Percentiles rank a stretch among this genome's conserved stretches.
These are phyloP conservation scores for Microbotryum violaceum DNA, from an alignment of 1,284 basidiomycete genomes.

Conservation along the genomic window DNA sequence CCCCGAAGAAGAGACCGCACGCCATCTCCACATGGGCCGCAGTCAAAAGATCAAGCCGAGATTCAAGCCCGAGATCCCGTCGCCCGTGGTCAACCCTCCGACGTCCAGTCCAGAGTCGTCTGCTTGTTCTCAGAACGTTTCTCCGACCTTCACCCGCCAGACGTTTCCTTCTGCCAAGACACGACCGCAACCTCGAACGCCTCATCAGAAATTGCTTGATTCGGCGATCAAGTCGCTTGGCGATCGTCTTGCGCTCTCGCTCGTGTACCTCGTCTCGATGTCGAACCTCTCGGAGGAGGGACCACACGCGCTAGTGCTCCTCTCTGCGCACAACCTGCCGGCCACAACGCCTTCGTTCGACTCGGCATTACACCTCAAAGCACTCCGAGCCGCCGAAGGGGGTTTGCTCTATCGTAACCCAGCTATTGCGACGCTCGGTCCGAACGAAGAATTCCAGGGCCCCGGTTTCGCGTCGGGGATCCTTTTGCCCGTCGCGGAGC, in stretches of 20 bases:
- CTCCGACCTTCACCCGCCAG: too few relatives aligned
- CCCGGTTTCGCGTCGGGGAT: constrained; percentile 27
- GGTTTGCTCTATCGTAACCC: constrained; percentile 36
- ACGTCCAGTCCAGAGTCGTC: too few relatives aligned
- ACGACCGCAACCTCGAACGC: too few relatives aligned
- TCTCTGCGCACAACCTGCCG: constrained; percentile 33
- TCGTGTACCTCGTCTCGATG: constrained; percentile 34
- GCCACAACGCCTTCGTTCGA: constrained; percentile 33
- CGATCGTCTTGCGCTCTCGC: constrained; percentile 32
- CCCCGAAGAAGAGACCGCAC: too few relatives aligned
- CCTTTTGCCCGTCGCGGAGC: constrained; percentile 32
- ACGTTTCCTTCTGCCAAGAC: too few relatives aligned
- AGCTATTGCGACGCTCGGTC: constrained; percentile 1
- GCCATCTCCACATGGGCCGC: too few relatives aligned
- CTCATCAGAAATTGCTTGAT: constrained; percentile 32
- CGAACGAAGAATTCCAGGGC: too few relatives aligned
- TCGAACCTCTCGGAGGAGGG: constrained; percentile 13
- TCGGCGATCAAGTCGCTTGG: constrained; percentile 30
- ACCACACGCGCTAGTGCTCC: constrained; percentile 7
- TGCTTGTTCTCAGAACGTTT: too few relatives aligned
- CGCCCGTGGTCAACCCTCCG: too few relatives aligned
- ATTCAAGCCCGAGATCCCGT: too few relatives aligned
- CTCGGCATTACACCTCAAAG: constrained; percentile 34
- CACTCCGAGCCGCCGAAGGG: constrained; percentile 34
- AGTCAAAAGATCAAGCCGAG: too few relatives aligned